Base-by-base conservation (phyloP, 768 basidiomycete species). In the Mrakia hoshinonis region DNA sequence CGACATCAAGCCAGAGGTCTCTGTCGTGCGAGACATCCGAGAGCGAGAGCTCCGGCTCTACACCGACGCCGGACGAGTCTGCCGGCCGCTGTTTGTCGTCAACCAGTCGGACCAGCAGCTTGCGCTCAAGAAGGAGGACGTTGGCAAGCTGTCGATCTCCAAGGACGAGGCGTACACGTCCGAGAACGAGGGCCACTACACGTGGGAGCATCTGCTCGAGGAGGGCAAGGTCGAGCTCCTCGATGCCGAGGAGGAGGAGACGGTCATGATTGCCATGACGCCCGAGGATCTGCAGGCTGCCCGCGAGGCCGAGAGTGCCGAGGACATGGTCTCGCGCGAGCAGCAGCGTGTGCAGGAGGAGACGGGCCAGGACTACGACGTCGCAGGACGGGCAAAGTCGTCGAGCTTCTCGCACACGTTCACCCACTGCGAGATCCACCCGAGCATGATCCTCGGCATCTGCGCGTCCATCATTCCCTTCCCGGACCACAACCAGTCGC, bases 401-500 rank as follows among this genome's bases (percentile, higher is more conserved):
- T 85, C 86, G 39, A 88, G 87, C 51, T 88, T 86, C 78, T 86
- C 90, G 0, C 91, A 96, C 76, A 91, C 90, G 11, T 98, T 91
- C 89, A 99, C 95, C 12, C 95, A 99, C 79, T 98, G 96, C 81
- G 95, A 99, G 82, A 98, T 99, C 77, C 95, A 99, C 80, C 96
- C 95, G 13, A 90, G 89, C 77, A 99, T 98, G 95, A 98, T 99
- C 74, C 84, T 99, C 67, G 95, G 95, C 73, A 92, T 99, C 73
- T 98, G 95, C 78, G 95, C 95, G 2, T 92, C 91, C 81, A 99
- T 99, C 78, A 96, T 99, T 80, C 95, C 95, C 15, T 99, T 99
- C 89, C 95, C 96, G 20, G 96, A 99, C 81, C 95, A 99, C 81
- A 99, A 99, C 77, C 95, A 98, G 91, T 99, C 95, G 72, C 95